A percentile compares a stretch with the other conserved stretches of the same genome.
Conservation (phyloP, 768 basidiomycete species). For the Lyophyllum atratum region DNA sequence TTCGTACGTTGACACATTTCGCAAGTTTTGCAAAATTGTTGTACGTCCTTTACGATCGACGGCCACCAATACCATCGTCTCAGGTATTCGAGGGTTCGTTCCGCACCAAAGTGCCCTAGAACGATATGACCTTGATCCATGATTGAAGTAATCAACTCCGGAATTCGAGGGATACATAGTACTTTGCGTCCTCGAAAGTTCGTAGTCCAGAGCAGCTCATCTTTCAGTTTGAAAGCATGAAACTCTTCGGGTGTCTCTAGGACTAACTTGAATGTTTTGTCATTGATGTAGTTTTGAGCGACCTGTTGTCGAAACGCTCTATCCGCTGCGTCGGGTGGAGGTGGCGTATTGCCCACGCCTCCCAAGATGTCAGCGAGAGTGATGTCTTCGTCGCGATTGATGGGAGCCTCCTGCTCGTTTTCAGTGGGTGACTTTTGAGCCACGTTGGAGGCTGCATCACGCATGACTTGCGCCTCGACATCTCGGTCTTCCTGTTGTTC, state of each 20-base stretch:
- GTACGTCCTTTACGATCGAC: constrained; percentile 18
- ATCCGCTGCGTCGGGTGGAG: too few species aligned
- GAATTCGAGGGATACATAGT: constrained; percentile 19
- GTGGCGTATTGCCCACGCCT: too few species aligned
- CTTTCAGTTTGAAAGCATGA: background rate
- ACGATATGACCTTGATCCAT: constrained; percentile 26
- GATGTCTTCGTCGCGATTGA: too few species aligned
- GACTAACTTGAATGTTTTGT: background rate
- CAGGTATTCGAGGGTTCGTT: constrained; percentile 29
- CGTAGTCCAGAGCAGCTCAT: background rate
- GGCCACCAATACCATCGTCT: constrained; percentile 38
- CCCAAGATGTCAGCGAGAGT: too few species aligned
- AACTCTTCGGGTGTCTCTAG: background rate
- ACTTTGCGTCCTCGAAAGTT: background rate
- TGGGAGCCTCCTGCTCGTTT: too few species aligned
- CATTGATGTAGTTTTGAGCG: background rate
- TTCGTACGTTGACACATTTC: constrained; percentile 25
- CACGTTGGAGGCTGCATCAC: background rate
- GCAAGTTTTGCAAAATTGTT: constrained; percentile 24
- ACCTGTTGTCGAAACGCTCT: background rate
- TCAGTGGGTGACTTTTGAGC: background rate
- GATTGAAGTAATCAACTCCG: constrained; percentile 9
- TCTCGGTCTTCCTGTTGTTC: constrained; percentile 10
- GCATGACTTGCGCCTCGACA: constrained; percentile 2
- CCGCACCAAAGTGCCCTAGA: constrained; percentile 32